A percentile compares a stretch with the other conserved stretches of the same genome.
These are phyloP conservation scores for Bolboschoenus planiculmis DNA, from an alignment of 176 grass and related monocot genomes.

Conservation along the genomic window DNA sequence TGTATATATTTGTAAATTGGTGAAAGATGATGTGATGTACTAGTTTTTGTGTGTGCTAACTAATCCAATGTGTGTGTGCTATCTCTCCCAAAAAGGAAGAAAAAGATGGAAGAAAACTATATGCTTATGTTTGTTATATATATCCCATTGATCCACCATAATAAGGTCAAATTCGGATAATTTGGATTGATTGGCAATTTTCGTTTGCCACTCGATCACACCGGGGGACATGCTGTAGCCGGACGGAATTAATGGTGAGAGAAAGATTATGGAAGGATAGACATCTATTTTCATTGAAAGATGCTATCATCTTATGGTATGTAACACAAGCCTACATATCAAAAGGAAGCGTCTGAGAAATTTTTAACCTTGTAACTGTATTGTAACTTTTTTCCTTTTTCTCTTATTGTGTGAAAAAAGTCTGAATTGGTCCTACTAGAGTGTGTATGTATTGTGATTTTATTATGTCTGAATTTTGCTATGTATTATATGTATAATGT, in stretches of 20 bases:
- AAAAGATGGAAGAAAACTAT: background rate
- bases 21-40: conserved; percentile 10
- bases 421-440: background rate
- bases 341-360: background rate
- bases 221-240: background rate
- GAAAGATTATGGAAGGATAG: background rate
- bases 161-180: background rate
- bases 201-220: background rate
- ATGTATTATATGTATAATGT: background rate
- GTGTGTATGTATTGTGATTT: background rate
- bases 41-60: conserved; percentile 3
- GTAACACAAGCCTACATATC: background rate
- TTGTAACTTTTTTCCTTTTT: background rate
- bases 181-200: background rate
- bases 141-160: background rate
- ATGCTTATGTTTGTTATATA: background rate
- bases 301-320: conserved; percentile 10
- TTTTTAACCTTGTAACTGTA: background rate
- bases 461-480: background rate
- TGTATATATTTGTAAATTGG: conserved; percentile 18
- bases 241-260: background rate
- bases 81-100: background rate
- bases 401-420: background rate
- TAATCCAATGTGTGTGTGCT: background rate
- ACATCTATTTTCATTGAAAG: background rate